Percentiles rank a stretch among this genome's conserved stretches.
Conservation (phyloP, 2,329 filamentous ascomycete species). For the Aspergillus tubingensis region DNA sequence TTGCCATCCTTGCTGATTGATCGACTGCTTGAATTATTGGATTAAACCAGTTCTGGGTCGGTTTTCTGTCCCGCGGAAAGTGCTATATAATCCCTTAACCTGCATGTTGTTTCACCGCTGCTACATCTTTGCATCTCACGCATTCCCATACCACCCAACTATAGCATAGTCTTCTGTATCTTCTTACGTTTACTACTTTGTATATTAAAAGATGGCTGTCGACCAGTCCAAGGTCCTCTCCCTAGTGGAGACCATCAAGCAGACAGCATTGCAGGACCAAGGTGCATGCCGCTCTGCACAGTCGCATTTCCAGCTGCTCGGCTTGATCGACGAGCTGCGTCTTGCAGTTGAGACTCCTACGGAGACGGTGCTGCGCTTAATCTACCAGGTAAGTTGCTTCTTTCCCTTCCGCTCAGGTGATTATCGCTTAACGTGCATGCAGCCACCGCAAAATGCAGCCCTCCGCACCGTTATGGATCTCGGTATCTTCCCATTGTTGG, state of each 20-base stretch:
- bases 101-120: constrained; percentile 1
- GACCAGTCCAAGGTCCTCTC: constrained; percentile 7
- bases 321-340: constrained; percentile 30
- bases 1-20: not conserved
- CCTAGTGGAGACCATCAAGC: constrained; percentile 16
- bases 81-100: not conserved
- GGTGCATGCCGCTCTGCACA: constrained; percentile 19
- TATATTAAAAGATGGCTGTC: too few species aligned
- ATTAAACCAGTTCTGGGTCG: not conserved
- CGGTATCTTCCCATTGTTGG: constrained; percentile 31
- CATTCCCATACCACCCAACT: not conserved
- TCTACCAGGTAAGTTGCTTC: constrained; percentile 34
- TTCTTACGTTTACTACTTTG: too few species aligned
- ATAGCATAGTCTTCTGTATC: not conserved
- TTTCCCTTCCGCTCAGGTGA: not conserved
- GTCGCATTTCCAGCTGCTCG: constrained; percentile 31
- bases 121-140: not conserved
- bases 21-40: not conserved
- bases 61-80: not conserved
- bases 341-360: constrained; percentile 34
- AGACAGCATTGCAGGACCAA: constrained; percentile 21
- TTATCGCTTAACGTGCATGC: not conserved
- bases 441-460: constrained; percentile 39
- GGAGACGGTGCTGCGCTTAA: constrained; percentile 34
- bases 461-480: constrained; percentile 35